Evolutionary conservation across 805 yeast genomes (phyloP).

Genomic region (Monosporozyma unispora): DNA sequence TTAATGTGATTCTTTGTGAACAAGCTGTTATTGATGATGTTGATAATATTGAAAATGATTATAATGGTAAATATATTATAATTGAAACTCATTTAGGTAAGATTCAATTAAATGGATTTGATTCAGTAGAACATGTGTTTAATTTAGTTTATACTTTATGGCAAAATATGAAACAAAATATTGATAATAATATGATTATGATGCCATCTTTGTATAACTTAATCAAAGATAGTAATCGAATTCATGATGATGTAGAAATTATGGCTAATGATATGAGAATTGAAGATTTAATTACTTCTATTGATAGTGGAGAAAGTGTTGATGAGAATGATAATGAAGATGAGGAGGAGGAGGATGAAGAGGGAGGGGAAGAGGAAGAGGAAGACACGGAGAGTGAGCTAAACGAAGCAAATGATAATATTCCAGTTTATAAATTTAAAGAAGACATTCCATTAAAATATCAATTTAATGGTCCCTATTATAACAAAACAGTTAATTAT

Average conservation of each 20-base stretch:
- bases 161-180: constrained; percentile 31
- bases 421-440: constrained; percentile 15
- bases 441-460: constrained; percentile 30
- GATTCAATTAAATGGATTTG: constrained; percentile 79
- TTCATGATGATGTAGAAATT: constrained; percentile 2
- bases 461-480: constrained; percentile 47
- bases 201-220: background rate
- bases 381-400: no score
- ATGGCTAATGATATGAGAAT: constrained; percentile 19
- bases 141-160: constrained; percentile 61
- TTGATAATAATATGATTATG: background rate
- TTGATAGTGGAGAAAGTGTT: background rate
- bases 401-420: background rate
- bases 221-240: background rate
- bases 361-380: constrained; percentile 9
- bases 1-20: constrained; percentile 43
- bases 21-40: constrained; percentile 62
- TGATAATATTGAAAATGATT: background rate
- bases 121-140: constrained; percentile 69
- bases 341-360: constrained; percentile 3
- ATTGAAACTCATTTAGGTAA: constrained; percentile 56
- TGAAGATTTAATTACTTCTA: constrained; percentile 35
- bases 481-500: background rate
- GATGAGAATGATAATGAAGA: no score
- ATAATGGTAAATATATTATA: constrained; percentile 33